These are phyloP conservation scores for Fragosphaeria purpurea DNA, from an alignment of 2,329 filamentous ascomycete species.

Conservation along the genomic window DNA sequence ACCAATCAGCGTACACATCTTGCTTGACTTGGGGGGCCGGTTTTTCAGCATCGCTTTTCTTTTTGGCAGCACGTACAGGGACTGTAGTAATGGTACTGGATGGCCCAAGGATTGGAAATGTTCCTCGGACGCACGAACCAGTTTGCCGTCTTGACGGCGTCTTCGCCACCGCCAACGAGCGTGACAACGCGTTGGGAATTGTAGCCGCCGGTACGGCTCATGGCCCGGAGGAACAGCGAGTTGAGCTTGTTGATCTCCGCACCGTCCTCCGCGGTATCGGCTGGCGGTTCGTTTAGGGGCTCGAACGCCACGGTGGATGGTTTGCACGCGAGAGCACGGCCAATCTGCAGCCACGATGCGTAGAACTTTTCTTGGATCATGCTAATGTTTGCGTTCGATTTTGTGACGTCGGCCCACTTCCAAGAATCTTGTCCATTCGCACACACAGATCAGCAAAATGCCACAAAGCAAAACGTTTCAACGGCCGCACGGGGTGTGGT, in stretches of 20 bases:
- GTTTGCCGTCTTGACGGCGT: constrained; percentile 40
- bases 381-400: constrained; percentile 33
- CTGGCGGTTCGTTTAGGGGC: constrained; percentile 49
- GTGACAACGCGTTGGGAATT: constrained; percentile 47
- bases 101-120: constrained; percentile 45
- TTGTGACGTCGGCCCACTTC: constrained; percentile 46
- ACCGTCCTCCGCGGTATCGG: constrained; percentile 38
- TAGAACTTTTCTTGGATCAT: constrained; percentile 47
- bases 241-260: constrained; percentile 45
- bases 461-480: background rate
- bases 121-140: constrained; percentile 40
- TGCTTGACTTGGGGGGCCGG: no score
- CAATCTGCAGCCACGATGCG: constrained; percentile 48
- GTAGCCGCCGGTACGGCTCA: constrained; percentile 43
- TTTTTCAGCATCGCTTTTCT: no score
- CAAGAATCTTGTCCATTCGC: constrained; percentile 33
- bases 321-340: constrained; percentile 42
- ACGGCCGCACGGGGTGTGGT: constrained; percentile 29
- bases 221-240: constrained; percentile 42
- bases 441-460: no score
- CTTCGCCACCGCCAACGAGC: constrained; percentile 40
- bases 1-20: no score
- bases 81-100: constrained; percentile 54
- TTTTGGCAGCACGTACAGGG: constrained; percentile 25
- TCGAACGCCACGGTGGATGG: constrained; percentile 45